Conservation (phyloP, 2,329 filamentous ascomycete species). For the Conoideocrella luteorostrata region DNA sequence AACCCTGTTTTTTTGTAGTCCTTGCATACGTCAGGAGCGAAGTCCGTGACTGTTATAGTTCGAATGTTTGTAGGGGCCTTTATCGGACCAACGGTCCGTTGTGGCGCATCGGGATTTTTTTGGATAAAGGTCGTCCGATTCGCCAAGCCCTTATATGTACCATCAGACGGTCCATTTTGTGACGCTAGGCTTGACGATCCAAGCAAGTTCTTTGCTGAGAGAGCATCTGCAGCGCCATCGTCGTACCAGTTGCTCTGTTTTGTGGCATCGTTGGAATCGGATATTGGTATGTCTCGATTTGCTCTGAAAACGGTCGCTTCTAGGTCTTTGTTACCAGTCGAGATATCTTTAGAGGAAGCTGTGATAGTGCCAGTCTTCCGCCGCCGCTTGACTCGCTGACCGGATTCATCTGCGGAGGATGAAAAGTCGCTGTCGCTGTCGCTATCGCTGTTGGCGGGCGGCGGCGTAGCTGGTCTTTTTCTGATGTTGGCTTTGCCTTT, state of each 20-base stretch:
- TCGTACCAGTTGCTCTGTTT: constrained; percentile 88
- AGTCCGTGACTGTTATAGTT: constrained; percentile 85
- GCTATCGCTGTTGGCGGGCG: constrained; percentile 56
- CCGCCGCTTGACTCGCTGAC: constrained; percentile 71
- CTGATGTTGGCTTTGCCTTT: constrained; percentile 73
- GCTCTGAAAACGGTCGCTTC: constrained; percentile 51
- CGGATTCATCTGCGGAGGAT: constrained; percentile 70
- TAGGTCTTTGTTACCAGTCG: constrained; percentile 29
- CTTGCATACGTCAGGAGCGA: constrained; percentile 89
- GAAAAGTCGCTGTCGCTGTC: constrained; percentile 51
- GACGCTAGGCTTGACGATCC: constrained; percentile 44
- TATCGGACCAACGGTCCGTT: constrained; percentile 70
- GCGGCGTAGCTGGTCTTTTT: constrained; percentile 74
- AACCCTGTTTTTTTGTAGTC: constrained; percentile 76
- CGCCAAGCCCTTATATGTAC: constrained; percentile 70
- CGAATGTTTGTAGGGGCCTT: constrained; percentile 87
- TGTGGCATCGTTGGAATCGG: constrained; percentile 76
- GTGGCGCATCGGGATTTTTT: constrained; percentile 70
- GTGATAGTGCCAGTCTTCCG: constrained; percentile 63
- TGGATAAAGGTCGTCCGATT: constrained; percentile 70
- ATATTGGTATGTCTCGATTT: constrained; percentile 56
- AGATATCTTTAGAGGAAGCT: constrained; percentile 50
- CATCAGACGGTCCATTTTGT: constrained; percentile 41
- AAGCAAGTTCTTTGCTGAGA: constrained; percentile 48
- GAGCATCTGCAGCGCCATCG: constrained; percentile 49